Evolutionary conservation across 2,329 filamentous ascomycete genomes (phyloP), one percentile per base, ranked within the genome.

Genomic region (Nemania serpens): DNA sequence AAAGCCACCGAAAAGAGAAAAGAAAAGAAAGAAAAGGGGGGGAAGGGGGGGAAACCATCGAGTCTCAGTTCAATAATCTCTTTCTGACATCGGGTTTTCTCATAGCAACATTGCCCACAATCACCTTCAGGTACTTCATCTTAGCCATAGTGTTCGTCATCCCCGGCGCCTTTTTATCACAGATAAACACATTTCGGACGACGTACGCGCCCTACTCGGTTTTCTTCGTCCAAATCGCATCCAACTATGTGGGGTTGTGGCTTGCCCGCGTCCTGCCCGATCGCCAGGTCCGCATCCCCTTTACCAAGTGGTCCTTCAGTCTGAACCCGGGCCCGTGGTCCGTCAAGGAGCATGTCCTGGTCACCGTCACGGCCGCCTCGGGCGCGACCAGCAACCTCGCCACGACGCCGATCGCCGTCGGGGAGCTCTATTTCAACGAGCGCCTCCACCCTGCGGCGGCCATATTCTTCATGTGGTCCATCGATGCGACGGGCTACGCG

Each of bases 211-310:
- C 81, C 0, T 88, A 86, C 68, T 85, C 84, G 0, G 79, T 87
- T 49, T 86, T 87, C 70, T 87, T 88, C 62, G 84, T 87, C 34
- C 82, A 85, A 66, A 83, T 86, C 51, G 82, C 82, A 0, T 82
- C 78, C 48, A 83, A 84, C 66, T 85, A 85, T 58, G 76, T 79
- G 11, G 83, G 83, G 1, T 74, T 79, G 34, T 83, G 82, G 73
- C 76, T 85, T 2, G 83, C 83, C 1, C 78, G 78, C 52, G 70
- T 80, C 1, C 72, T 86, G 1, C 84, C 84, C 0, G 72, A 75
- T 1, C 81, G 78, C 74, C 74, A 74, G 6, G 66, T 85, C 47
- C 74, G 73, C 2, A 58, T 84, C 2, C 83, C 83, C 0, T 76
- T 82, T 18, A 81, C 78, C 0, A 73, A 69, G 22, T 79, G 75